Evolutionary conservation across 2,329 filamentous ascomycete species (phyloP).

Genomic region (Botryotinia calthae): DNA sequence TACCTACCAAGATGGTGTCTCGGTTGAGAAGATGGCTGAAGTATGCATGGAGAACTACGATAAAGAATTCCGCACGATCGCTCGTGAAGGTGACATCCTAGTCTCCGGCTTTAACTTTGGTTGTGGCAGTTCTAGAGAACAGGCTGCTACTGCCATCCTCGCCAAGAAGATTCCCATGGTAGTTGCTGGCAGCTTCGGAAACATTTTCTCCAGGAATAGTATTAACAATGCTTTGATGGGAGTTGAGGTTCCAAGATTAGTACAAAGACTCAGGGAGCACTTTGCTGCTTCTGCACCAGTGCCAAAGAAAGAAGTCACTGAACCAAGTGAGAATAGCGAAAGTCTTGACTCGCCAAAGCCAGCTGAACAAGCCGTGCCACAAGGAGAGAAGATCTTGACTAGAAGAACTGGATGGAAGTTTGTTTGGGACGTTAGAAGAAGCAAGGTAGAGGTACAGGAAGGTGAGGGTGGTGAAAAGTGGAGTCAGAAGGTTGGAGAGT

Average conservation of each 20-base stretch:
- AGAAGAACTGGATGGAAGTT: conserved; percentile 80
- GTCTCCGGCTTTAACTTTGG: conserved; percentile 90
- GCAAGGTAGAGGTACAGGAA: conserved; percentile 69
- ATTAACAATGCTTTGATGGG: conserved; percentile 78
- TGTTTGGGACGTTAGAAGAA: conserved; percentile 74
- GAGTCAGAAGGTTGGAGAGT: conserved; percentile 78
- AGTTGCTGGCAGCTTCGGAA: conserved; percentile 76
- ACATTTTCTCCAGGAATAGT: conserved; percentile 76
- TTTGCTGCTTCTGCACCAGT: conserved; percentile 46
- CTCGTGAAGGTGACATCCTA: conserved; percentile 72
- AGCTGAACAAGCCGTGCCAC: conserved; percentile 41
- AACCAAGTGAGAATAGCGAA: conserved; percentile 51
- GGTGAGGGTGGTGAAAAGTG: conserved; percentile 61
- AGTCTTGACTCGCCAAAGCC: conserved; percentile 51
- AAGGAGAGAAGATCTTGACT: conserved; percentile 56
- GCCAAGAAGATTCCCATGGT: conserved; percentile 79
- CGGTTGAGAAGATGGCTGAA: conserved; percentile 75
- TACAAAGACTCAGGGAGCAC: conserved; percentile 62
- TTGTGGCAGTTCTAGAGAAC: conserved; percentile 75
- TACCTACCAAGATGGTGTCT: conserved; percentile 85
- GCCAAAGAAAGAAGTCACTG: conserved; percentile 44
- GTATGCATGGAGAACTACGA: conserved; percentile 97
- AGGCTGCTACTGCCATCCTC: conserved; percentile 83
- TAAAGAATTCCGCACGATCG: conserved; percentile 60
- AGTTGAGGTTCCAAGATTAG: conserved; percentile 65